A percentile compares a stretch with the other conserved stretches of the same genome.
Conservation (phyloP, 2,329 filamentous ascomycete species). For the Dactylellina leptospora region DNA sequence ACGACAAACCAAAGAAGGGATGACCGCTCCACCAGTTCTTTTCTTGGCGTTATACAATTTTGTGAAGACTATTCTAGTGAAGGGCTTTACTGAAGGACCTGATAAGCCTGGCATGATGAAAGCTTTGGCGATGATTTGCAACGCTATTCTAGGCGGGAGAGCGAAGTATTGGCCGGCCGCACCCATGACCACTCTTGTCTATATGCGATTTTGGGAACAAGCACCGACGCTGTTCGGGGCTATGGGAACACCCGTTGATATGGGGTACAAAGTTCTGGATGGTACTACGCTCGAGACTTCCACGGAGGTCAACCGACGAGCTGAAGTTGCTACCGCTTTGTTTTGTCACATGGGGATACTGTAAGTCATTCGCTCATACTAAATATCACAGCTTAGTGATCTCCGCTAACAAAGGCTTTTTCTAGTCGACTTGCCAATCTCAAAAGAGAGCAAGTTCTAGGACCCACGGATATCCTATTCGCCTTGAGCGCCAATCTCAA, state of each 20-base stretch:
- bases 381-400: background rate
- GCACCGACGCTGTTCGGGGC: constrained; percentile 35
- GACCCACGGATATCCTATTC: constrained; percentile 4
- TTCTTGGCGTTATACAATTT: constrained; percentile 36
- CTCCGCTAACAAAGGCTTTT: constrained; percentile 4
- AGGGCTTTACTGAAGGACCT: constrained; percentile 31
- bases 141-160: constrained; percentile 35
- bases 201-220: constrained; percentile 39
- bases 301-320: constrained; percentile 41
- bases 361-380: constrained; percentile 2
- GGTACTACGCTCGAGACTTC: constrained; percentile 23
- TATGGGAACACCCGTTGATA: constrained; percentile 29
- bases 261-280: constrained; percentile 20
- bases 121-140: constrained; percentile 32
- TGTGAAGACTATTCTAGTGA: constrained; percentile 33
- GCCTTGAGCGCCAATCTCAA: constrained; percentile 16
- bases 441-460: constrained; percentile 29
- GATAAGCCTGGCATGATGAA: constrained; percentile 35
- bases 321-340: constrained; percentile 25
- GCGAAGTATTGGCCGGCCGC: constrained; percentile 30
- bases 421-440: constrained; percentile 22
- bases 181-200: constrained; percentile 16
- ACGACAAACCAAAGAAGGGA: constrained; percentile 11
- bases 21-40: constrained; percentile 11
- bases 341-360: constrained; percentile 46